Percentiles rank a stretch among this genome's conserved stretches.
Conservation (phyloP, 2,329 filamentous ascomycete species). For the Coniochaeta ligniaria region DNA sequence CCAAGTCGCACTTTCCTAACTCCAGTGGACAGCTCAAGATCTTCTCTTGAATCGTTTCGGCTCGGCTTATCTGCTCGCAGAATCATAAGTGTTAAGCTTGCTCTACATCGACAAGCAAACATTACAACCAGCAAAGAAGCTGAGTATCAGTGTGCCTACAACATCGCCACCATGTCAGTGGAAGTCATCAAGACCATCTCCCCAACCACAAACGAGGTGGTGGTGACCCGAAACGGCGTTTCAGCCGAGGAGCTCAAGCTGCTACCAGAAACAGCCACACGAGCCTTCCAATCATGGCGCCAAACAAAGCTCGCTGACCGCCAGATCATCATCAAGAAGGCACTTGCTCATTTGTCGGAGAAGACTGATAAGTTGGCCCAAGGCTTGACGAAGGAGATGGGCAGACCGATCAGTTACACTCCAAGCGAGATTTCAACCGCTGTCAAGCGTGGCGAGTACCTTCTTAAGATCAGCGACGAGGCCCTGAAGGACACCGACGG, state of each 20-base stretch:
- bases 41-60: too few relatives aligned
- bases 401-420: conserved; percentile 81
- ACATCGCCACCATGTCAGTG: conserved; percentile 45
- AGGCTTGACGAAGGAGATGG: conserved; percentile 93
- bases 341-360: conserved; percentile 61
- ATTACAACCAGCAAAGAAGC: too few relatives aligned
- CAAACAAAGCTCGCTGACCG: conserved; percentile 68
- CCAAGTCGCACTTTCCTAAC: too few relatives aligned
- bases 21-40: too few relatives aligned
- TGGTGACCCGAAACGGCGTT: conserved; percentile 72
- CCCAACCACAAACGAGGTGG: conserved; percentile 76
- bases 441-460: conserved; percentile 75
- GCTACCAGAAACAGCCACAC: conserved; percentile 64
- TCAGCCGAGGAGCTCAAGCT: conserved; percentile 62
- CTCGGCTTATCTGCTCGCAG: too few relatives aligned
- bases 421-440: conserved; percentile 79
- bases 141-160: too few relatives aligned
- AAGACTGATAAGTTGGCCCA: conserved; percentile 73
- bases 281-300: conserved; percentile 71
- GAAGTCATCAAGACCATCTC: conserved; percentile 75
- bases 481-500: conserved; percentile 74
- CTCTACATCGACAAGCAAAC: too few relatives aligned
- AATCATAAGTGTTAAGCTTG: too few relatives aligned
- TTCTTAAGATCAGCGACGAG: conserved; percentile 76
- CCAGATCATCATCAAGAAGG: conserved; percentile 74